Percentiles rank a stretch among this genome's conserved stretches.
Conservation (phyloP, 345 rosid species). For the Citrus reticulata region DNA sequence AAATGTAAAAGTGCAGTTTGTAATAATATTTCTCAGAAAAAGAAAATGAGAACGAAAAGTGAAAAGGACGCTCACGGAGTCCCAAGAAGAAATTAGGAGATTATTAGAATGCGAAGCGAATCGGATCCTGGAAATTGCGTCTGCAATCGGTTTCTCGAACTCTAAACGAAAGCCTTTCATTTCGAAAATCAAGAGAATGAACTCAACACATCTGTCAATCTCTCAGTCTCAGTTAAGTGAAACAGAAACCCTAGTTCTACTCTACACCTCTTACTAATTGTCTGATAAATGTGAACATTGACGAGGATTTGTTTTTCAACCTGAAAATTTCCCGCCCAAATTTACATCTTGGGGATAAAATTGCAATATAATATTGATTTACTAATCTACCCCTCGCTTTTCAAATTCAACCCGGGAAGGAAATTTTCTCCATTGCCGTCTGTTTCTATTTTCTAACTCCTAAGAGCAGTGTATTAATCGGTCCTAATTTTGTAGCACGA, state of each 20-base stretch:
- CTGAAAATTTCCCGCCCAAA: conserved; percentile 8
- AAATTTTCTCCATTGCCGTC: too few relatives aligned
- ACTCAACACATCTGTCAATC: neutral
- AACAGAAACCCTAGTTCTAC: neutral
- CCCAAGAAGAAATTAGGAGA: conserved; percentile 91
- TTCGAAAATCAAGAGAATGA: neutral
- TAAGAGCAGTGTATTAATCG: too few relatives aligned
- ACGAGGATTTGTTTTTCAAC: neutral
- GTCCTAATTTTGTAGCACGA: too few relatives aligned
- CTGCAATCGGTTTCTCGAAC: conserved; percentile 51
- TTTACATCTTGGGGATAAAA: neutral
- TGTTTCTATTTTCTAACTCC: neutral
- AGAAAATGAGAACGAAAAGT: neutral
- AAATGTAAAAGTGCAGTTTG: neutral
- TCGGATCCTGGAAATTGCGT: conserved; percentile 64
- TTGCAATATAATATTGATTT: neutral
- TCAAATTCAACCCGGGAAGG: neutral
- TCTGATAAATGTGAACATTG: neutral
- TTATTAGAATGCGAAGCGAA: conserved; percentile 75
- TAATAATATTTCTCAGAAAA: neutral
- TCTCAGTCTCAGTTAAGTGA: neutral
- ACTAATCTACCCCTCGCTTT: neutral
- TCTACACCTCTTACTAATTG: neutral
- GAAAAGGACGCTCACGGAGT: conserved; percentile 51
- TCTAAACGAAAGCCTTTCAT: conserved; percentile 35